Evolutionary conservation across 176 grass and related monocot genomes (phyloP).

Genomic region (Oryza brachyantha): DNA sequence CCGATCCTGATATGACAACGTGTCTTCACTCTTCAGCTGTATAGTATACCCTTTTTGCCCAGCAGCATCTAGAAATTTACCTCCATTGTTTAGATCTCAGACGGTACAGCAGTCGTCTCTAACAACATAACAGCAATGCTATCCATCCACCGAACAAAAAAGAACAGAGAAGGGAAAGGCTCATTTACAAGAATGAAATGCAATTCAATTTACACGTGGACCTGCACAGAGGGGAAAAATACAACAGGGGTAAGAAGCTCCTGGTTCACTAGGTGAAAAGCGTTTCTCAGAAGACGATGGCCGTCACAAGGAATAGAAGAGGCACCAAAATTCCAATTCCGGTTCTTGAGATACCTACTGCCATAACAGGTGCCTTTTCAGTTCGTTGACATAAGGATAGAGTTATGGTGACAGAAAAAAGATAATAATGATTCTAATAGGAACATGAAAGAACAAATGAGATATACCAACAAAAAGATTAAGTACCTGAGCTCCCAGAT

Average conservation of each 20-base stretch:
- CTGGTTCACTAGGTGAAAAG: slow-evolving; percentile 27
- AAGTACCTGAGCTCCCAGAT: slow-evolving; percentile 69
- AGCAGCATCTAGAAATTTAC: slow-evolving; percentile 29
- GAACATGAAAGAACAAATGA: background rate
- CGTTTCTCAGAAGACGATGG: slow-evolving; percentile 39
- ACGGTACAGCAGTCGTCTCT: slow-evolving; percentile 41
- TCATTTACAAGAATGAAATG: slow-evolving; percentile 58
- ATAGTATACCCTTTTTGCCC: background rate
- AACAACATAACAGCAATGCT: slow-evolving; percentile 24
- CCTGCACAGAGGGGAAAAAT: slow-evolving; percentile 42
- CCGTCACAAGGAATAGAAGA: slow-evolving; percentile 27
- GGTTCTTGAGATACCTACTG: slow-evolving; percentile 41
- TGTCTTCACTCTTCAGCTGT: no score
- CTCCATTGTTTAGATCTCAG: slow-evolving; percentile 25
- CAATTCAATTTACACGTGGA: slow-evolving; percentile 55
- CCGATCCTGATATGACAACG: no score
- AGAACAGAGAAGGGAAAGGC: slow-evolving; percentile 17
- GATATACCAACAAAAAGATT: background rate
- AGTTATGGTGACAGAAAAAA: background rate
- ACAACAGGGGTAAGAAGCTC: slow-evolving; percentile 8
- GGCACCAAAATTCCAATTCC: slow-evolving; percentile 35
- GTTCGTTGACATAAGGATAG: background rate
- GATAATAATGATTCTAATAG: background rate
- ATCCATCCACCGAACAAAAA: slow-evolving; percentile 43
- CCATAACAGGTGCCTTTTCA: background rate